phyloP scores from a whole-genome alignment of 2,329 filamentous ascomycete species.

The Fusarium clavum region DNA sequence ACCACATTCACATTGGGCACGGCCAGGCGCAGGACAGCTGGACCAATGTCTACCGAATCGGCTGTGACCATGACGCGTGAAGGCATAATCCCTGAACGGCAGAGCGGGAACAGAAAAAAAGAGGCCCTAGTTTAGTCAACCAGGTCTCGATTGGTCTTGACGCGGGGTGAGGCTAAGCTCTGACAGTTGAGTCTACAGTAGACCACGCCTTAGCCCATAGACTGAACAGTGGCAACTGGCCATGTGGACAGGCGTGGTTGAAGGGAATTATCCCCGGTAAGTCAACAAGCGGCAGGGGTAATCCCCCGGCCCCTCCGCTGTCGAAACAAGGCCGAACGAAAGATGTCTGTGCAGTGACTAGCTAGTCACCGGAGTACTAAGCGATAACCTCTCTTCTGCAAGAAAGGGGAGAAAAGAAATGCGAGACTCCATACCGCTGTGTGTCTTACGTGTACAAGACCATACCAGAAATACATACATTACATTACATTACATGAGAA shows the following conservation, averaged over 20 bases:
- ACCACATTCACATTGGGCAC: constrained; percentile 41
- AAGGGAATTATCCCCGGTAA: constrained; percentile 23
- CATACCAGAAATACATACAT: neutral
- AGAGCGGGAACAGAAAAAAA: constrained; percentile 29
- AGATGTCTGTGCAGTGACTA: constrained; percentile 5
- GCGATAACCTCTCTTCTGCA: constrained; percentile 18
- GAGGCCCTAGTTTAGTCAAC: constrained; percentile 14
- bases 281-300: constrained; percentile 25
- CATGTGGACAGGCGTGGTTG: constrained; percentile 41
- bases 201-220: neutral
- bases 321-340: constrained; percentile 33
- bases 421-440: constrained; percentile 29
- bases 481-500: neutral
- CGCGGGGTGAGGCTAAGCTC: constrained; percentile 13
- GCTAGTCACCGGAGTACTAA: constrained; percentile 7
- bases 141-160: constrained; percentile 27
- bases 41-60: constrained; percentile 25
- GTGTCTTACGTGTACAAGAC: constrained; percentile 28
- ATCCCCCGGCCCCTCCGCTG: constrained; percentile 15
- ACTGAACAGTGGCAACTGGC: constrained; percentile 25
- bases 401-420: constrained; percentile 19
- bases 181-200: constrained; percentile 4
- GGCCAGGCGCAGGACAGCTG: constrained; percentile 24
- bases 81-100: constrained; percentile 19
- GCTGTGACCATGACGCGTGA: constrained; percentile 33